Evolutionary conservation across 129 eudicot species (phyloP).

Genomic region (Oenanthe sinensis): DNA sequence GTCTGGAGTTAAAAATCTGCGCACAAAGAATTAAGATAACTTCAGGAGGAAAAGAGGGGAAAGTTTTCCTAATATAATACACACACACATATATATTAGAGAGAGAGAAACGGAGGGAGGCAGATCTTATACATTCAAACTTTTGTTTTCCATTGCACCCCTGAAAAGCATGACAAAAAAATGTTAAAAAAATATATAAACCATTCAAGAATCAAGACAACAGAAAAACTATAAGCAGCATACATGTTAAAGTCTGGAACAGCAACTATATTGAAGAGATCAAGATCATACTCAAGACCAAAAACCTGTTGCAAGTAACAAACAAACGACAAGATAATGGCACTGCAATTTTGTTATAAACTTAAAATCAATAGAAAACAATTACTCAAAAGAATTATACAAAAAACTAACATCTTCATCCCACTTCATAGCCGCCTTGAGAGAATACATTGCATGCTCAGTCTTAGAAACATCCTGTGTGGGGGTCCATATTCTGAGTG

Average conservation of each 20-base stretch:
- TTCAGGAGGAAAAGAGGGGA: background rate
- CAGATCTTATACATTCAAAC: conserved; percentile 52
- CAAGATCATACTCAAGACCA: conserved; percentile 93
- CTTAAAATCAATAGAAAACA: background rate
- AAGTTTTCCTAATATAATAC: background rate
- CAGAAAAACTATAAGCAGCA: conserved; percentile 5
- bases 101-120: background rate
- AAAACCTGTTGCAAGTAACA: conserved; percentile 44
- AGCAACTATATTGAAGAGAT: conserved; percentile 87
- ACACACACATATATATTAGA: background rate
- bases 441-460: conserved; percentile 91
- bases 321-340: background rate
- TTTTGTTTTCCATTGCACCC: conserved; percentile 99
- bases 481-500: conserved; percentile 80
- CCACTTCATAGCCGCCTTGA: conserved; percentile 97
- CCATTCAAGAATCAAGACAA: background rate
- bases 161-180: conserved; percentile 33
- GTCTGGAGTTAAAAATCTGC: conserved; percentile 87
- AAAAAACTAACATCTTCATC: conserved; percentile 76
- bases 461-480: conserved; percentile 84
- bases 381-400: background rate
- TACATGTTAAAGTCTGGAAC: conserved; percentile 97
- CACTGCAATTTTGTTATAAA: background rate
- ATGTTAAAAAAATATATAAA: background rate
- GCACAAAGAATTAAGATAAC: background rate